These are phyloP conservation scores for Balamuthia mandrillaris DNA, from an alignment of 208 protist genomes.

Conservation along the genomic window DNA sequence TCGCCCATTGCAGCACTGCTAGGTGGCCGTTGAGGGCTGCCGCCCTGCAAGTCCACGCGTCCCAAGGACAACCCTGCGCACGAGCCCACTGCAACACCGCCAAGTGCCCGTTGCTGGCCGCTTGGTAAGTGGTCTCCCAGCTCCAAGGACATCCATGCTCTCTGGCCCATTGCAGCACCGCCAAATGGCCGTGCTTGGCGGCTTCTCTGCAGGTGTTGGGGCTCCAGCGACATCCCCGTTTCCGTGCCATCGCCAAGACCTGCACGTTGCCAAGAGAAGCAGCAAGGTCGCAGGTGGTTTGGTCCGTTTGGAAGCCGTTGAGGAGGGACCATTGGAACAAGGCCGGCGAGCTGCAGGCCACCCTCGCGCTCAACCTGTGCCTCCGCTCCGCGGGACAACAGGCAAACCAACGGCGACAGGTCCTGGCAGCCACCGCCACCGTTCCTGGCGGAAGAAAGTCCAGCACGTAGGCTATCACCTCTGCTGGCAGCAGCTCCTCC, in stretches of 20 bases:
- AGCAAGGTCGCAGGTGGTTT: too few relatives aligned
- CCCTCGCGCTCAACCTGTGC: too few relatives aligned
- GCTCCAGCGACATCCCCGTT: neutral
- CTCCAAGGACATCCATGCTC: neutral
- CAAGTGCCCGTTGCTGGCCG: neutral
- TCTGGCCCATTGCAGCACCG: neutral
- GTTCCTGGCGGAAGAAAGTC: too few relatives aligned
- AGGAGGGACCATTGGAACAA: too few relatives aligned
- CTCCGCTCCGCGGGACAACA: too few relatives aligned
- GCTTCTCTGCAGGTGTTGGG: neutral
- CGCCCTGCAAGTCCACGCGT: neutral
- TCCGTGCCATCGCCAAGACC: neutral
- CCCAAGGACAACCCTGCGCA: neutral
- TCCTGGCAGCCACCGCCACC: too few relatives aligned
- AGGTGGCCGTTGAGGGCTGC: neutral
- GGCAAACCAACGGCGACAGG: too few relatives aligned
- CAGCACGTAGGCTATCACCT: too few relatives aligned
- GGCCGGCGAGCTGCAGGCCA: too few relatives aligned
- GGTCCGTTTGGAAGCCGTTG: too few relatives aligned
- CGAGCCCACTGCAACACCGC: neutral
- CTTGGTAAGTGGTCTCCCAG: neutral
- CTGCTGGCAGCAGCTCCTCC: too few relatives aligned
- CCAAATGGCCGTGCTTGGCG: neutral
- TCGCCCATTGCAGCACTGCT: neutral
- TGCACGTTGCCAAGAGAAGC: neutral